Base-by-base conservation (phyloP, 164 flowering plant species). In the Platanus orientalis region DNA sequence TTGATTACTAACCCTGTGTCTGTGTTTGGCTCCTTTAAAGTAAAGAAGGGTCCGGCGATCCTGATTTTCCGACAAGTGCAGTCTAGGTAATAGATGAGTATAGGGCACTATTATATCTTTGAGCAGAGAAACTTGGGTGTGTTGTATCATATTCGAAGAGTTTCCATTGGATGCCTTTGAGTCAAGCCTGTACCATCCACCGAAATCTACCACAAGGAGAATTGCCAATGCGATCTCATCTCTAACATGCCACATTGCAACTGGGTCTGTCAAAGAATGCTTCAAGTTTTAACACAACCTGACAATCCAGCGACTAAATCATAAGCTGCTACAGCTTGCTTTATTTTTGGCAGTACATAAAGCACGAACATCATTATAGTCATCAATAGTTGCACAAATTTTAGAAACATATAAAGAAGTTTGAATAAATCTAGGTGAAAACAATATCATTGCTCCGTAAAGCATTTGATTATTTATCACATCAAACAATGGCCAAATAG, bases 241-340 rank as follows among this genome's bases (percentile, higher is more conserved):
- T 76, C 76, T 81, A 16, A 94, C 86, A 78, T 91, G 98, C 96
- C 95, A 94, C 98, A 94, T 89, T 58, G 98, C 95, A 71, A 91
- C 96, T 61, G 98, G 98, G 93, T 91, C 98, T 93, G 98, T 79
- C 91, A 90, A 89, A 88, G 82, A 93, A 85, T 74, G 92, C 94
- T 77, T 86, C 90, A 90, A 85, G 74, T 63, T 89, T 87, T 83
- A 84, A 89, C 81, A 81, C 57, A 80, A 81, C 94, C 92, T 84
- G 90, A 82, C 84, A 84, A 87, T 78, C 70, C 81, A 89, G 62
- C 84, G 69, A 77, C 81, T 84, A 62, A 64, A 79, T 65, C 68
- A 87, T 81, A 87, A 84, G 84, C 69, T 71, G 70, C 80, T 70
- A 79, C 64, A 73, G 58, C 66, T 69, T 54, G 54, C 64, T 57